Evolutionary conservation across 257 asterid species (phyloP).

Genomic region (Capsicum chinense): DNA sequence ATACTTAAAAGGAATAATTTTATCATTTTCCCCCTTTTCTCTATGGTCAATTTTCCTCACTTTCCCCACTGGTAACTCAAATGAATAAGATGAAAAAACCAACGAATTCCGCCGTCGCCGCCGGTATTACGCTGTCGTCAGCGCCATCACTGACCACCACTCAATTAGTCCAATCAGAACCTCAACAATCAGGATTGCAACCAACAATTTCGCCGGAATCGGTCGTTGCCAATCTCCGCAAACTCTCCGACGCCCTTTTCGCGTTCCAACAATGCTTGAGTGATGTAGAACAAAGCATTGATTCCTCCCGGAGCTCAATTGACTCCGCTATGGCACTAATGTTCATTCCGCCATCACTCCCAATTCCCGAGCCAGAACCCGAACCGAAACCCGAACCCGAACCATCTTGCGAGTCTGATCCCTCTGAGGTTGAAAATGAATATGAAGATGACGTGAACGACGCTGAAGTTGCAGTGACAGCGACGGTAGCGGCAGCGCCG

Average conservation of each 20-base stretch:
- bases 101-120: not conserved
- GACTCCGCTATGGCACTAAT: slow-evolving; percentile 39
- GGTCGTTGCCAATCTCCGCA: slow-evolving; percentile 46
- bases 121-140: not conserved
- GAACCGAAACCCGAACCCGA: not conserved
- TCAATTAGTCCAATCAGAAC: not conserved
- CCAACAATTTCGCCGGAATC: slow-evolving; percentile 43
- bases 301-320: slow-evolving; percentile 49
- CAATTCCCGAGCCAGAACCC: not conserved
- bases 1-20: not conserved
- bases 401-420: not conserved
- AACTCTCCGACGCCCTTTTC: slow-evolving; percentile 55
- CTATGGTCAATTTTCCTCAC: not conserved
- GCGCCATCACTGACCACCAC: not conserved
- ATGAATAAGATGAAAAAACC: not conserved
- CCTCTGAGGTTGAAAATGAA: not conserved
- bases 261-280: slow-evolving; percentile 59
- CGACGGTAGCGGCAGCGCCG: not conserved
- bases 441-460: not conserved
- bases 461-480: fast-evolving
- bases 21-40: not conserved
- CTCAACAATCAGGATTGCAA: not conserved
- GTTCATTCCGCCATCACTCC: slow-evolving; percentile 23
- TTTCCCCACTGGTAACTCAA: not conserved
- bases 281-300: slow-evolving; percentile 62